Evolutionary conservation across 208 protist species (phyloP), one percentile per base, ranked within the genome.

Genomic region (Trypanosoma boissoni): DNA sequence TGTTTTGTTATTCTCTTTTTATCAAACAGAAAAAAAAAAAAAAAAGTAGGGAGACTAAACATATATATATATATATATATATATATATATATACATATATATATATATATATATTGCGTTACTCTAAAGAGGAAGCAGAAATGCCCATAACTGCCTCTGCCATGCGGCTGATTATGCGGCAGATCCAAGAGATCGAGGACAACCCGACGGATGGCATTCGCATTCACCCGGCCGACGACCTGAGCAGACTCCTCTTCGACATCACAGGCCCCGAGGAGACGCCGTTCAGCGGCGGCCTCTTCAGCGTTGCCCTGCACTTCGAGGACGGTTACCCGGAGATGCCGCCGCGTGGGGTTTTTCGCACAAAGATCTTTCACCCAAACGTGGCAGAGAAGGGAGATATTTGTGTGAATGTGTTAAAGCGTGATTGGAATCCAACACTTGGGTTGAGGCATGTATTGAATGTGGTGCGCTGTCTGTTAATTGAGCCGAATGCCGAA

Each of bases 401-500:
- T 36, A 99, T 99, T 52, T 99, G 98, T 76, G 97, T 99, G 20
- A 99, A 98, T 72, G 98, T 97, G 12, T 74, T 99, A n/a, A 99
- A 99, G 82, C 78, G 78, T 27, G 98, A 99, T 80, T 99, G 98
- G 98, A 83, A 83, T 4, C 76, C 87, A 2, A 76, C 77, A 18
- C 71, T 98, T 1, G 97, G 97, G 16, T 71, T 99, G 18, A 79
- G 88, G 20, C 97, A 99, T 74, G 86, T 99, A 6, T 67, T 99
- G 26, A 61, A 94, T 10, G 94, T 88, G 41, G 97, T 98, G 69
- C 88, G 60, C 71, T 99, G 98, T 72, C 83, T 99, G 9, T 78
- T 99, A 32, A 98, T 99, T 60, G 86, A 97, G 46, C 98, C 98
- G 28, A 99, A 99, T 84, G 87, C 98, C 0, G 98, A 98, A 69